phyloP scores from a whole-genome alignment of 345 rosid genomes.

The Salix viminalis region DNA sequence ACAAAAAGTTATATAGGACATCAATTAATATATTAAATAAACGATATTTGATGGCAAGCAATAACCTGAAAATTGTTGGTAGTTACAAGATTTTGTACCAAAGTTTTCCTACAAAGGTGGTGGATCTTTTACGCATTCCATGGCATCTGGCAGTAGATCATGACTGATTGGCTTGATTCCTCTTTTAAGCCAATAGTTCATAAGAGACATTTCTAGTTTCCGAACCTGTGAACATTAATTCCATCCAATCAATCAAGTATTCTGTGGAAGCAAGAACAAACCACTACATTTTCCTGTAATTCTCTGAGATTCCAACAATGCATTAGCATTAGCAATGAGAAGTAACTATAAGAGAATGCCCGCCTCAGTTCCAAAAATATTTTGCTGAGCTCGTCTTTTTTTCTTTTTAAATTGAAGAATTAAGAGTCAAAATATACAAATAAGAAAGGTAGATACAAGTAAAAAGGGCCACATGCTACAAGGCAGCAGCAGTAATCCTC shows the following conservation, averaged over 20 bases:
- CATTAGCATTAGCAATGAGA: neutral
- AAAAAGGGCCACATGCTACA: neutral
- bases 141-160: conserved; percentile 52
- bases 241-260: conserved; percentile 2
- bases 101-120: conserved; percentile 31
- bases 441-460: neutral
- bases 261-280: neutral
- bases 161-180: conserved; percentile 67
- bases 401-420: neutral
- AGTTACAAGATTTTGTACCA: conserved; percentile 10
- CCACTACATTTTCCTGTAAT: neutral
- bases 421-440: neutral
- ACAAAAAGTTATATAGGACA: neutral
- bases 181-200: conserved; percentile 56
- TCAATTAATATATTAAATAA: neutral
- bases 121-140: conserved; percentile 55
- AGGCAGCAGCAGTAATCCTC: neutral
- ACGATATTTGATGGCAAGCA: neutral
- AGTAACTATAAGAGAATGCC: neutral
- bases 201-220: conserved; percentile 60
- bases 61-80: neutral
- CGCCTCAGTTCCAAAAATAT: neutral
- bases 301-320: neutral
- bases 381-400: neutral
- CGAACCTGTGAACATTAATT: conserved; percentile 58